phyloP scores from a whole-genome alignment of 169 alveolate genomes.

The Miamiensis avidus region DNA sequence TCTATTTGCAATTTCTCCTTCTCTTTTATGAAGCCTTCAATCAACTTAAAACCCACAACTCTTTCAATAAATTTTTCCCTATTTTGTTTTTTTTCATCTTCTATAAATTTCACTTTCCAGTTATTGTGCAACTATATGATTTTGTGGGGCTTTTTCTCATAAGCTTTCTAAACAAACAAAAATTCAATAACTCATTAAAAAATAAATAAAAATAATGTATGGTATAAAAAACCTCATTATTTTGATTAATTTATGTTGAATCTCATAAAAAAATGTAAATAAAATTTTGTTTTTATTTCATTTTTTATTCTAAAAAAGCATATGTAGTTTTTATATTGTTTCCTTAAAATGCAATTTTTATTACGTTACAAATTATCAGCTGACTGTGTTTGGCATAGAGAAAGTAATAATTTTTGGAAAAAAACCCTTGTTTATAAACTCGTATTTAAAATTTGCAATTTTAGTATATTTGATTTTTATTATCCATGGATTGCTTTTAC shows the following conservation, averaged over 20 bases:
- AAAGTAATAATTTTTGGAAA: too few relatives aligned
- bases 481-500: too few relatives aligned
- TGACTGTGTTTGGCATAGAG: neutral
- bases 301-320: neutral
- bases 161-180: too few relatives aligned
- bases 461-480: too few relatives aligned
- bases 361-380: neutral
- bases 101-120: conserved; percentile 18
- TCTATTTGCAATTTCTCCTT: conserved; percentile 7
- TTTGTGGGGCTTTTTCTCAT: conserved; percentile 22
- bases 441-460: neutral
- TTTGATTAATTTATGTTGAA: too few relatives aligned
- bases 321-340: too few relatives aligned
- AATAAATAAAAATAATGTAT: too few relatives aligned
- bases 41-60: conserved; percentile 14
- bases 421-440: neutral
- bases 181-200: too few relatives aligned
- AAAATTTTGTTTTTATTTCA: too few relatives aligned
- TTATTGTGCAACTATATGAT: conserved; percentile 3
- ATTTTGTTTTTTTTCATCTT: conserved; percentile 14
- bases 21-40: neutral
- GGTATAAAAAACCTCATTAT: too few relatives aligned
- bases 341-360: neutral
- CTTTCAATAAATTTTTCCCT: neutral
- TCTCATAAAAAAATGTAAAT: too few relatives aligned